phyloP scores from a whole-genome alignment of 129 eudicot genomes.

The Ambrosia trifida region DNA sequence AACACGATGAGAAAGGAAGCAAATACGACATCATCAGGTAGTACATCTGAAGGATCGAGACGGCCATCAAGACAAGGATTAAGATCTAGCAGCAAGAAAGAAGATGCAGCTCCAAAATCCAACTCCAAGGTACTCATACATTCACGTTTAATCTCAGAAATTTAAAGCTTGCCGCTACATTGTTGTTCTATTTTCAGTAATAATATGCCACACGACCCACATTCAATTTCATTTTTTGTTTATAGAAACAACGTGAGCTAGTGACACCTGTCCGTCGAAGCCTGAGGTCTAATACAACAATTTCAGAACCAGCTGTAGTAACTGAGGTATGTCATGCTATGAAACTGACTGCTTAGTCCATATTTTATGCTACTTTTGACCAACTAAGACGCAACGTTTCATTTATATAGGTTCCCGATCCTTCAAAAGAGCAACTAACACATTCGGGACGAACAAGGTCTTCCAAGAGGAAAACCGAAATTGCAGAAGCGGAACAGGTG shows the following conservation, averaged over 20 bases:
- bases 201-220: not conserved
- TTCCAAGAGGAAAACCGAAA: constrained; percentile 26
- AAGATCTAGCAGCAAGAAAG: constrained; percentile 33
- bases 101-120: constrained; percentile 18
- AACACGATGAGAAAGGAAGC: not conserved
- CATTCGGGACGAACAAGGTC: constrained; percentile 26
- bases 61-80: constrained; percentile 21
- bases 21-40: constrained; percentile 6
- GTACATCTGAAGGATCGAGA: constrained; percentile 23
- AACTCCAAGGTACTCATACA: constrained; percentile 27
- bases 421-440: constrained; percentile 23
- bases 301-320: constrained; percentile 27
- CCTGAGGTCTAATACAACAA: constrained; percentile 33
- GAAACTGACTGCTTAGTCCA: not conserved
- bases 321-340: constrained; percentile 28
- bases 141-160: constrained; percentile 4
- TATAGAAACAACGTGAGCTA: constrained; percentile 29
- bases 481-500: constrained; percentile 25
- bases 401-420: constrained; percentile 20
- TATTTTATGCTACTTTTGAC: constrained; percentile 11
- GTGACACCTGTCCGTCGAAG: constrained; percentile 36
- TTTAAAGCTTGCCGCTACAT: not conserved
- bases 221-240: constrained; percentile 7
- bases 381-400: constrained; percentile 5
- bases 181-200: not conserved